These are phyloP conservation scores for Melaleuca alternifolia DNA, from an alignment of 345 rosid species.

Conservation along the genomic window DNA sequence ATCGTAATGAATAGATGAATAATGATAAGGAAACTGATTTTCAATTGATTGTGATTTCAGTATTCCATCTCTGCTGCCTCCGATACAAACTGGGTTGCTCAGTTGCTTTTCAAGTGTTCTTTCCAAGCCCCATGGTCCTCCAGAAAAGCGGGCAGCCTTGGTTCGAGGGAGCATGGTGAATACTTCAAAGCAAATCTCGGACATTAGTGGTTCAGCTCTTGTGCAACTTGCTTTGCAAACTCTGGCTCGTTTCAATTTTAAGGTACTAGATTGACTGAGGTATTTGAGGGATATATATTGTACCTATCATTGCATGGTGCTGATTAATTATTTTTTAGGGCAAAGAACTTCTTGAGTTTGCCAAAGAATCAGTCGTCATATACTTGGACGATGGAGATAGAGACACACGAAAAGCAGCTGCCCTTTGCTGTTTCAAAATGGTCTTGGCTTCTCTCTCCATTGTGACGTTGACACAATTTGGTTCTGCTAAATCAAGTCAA, in stretches of 20 bases:
- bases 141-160: conserved; percentile 41
- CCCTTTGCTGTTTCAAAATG: conserved; percentile 85
- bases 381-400: conserved; percentile 96
- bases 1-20: not conserved
- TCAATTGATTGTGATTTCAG: conserved; percentile 29
- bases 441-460: conserved; percentile 77
- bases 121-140: conserved; percentile 62
- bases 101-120: conserved; percentile 75
- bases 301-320: not conserved
- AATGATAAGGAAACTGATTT: not conserved
- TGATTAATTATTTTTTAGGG: conserved; percentile 10
- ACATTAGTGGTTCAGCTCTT: conserved; percentile 51
- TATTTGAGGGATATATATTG: not conserved
- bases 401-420: conserved; percentile 80
- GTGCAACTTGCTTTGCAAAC: conserved; percentile 98
- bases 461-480: conserved; percentile 33
- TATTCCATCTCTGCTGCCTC: conserved; percentile 83
- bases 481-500: conserved; percentile 64
- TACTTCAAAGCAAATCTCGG: conserved; percentile 50
- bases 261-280: conserved; percentile 30
- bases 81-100: conserved; percentile 77
- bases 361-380: conserved; percentile 70
- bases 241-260: conserved; percentile 84
- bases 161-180: conserved; percentile 46
- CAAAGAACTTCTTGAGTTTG: conserved; percentile 80